A percentile compares a stretch with the other conserved stretches of the same genome.
phyloP scores from a whole-genome alignment of 2,329 filamentous ascomycete species.

The Fusarium floridanum region DNA sequence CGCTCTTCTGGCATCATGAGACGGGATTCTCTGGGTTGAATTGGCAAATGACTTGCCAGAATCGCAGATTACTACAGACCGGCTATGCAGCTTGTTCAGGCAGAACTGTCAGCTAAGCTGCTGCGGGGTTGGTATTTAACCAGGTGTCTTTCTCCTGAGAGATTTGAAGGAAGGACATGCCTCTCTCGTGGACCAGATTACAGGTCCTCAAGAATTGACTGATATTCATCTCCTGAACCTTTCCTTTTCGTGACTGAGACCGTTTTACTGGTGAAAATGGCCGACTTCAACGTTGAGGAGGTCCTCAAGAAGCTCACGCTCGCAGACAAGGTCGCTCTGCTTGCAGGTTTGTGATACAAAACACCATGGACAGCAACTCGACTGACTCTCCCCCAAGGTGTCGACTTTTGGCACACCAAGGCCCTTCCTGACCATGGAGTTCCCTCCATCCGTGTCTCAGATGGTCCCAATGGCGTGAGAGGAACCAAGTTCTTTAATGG shows the following conservation, averaged over 20 bases:
- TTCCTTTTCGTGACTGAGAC: neutral
- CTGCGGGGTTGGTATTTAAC: conserved; percentile 40
- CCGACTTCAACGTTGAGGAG: conserved; percentile 66
- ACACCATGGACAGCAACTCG: neutral
- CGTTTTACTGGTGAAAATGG: conserved; percentile 51
- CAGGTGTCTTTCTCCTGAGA: conserved; percentile 7
- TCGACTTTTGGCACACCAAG: conserved; percentile 79
- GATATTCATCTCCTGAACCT: neutral
- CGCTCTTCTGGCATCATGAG: conserved; percentile 39
- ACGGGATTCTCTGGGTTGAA: conserved; percentile 15
- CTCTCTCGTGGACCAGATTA: conserved; percentile 6
- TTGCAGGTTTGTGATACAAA: conserved; percentile 58
- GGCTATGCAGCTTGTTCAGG: conserved; percentile 29
- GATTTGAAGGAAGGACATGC: neutral
- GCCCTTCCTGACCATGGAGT: conserved; percentile 70
- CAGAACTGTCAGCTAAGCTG: conserved; percentile 24
- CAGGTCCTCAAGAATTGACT: conserved; percentile 20
- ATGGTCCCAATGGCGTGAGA: conserved; percentile 78
- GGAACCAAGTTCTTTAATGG: conserved; percentile 78
- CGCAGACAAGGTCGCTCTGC: conserved; percentile 65
- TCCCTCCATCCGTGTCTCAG: conserved; percentile 74
- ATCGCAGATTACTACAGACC: conserved; percentile 3
- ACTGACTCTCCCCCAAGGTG: conserved; percentile 54
- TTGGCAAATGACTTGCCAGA: conserved; percentile 30
- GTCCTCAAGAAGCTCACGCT: conserved; percentile 66